These are phyloP conservation scores for Earliella scabrosa DNA, from an alignment of 1,284 basidiomycete species.

Conservation along the genomic window DNA sequence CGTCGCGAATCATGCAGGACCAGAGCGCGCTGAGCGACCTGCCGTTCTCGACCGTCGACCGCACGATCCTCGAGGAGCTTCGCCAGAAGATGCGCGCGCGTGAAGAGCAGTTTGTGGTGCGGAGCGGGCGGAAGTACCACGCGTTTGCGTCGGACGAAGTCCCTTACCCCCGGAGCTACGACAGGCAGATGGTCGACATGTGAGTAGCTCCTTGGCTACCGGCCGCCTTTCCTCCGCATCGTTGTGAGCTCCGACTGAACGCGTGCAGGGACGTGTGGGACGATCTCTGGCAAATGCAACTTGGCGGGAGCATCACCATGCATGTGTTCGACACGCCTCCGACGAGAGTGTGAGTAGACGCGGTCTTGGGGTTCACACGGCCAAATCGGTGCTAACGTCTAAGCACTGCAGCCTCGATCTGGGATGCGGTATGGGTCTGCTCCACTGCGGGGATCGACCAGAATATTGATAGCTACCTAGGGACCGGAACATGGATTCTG, in stretches of 20 bases:
- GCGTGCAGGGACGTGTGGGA: slow-evolving; percentile 69
- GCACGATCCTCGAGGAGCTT: slow-evolving; percentile 59
- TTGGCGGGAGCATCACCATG: slow-evolving; percentile 61
- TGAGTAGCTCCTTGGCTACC: slow-evolving; percentile 40
- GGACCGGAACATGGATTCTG: slow-evolving; percentile 70
- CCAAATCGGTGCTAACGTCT: slow-evolving; percentile 10
- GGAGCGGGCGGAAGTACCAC: slow-evolving; percentile 60
- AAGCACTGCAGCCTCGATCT: slow-evolving; percentile 55
- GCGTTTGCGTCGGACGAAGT: slow-evolving; percentile 51
- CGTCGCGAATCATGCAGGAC: slow-evolving; percentile 16
- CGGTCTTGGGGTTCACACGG: slow-evolving; percentile 8
- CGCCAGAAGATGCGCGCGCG: slow-evolving; percentile 53
- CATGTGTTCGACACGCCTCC: slow-evolving; percentile 64
- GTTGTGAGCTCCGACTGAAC: slow-evolving; percentile 10
- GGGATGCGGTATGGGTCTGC: slow-evolving; percentile 62
- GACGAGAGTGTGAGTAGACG: slow-evolving; percentile 56
- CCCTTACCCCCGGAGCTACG: slow-evolving; percentile 71
- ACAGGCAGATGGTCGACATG: slow-evolving; percentile 63
- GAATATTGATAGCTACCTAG: slow-evolving; percentile 34
- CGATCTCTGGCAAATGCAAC: slow-evolving; percentile 53
- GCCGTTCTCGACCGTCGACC: slow-evolving; percentile 59
- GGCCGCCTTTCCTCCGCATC: background rate
- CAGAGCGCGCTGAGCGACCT: slow-evolving; percentile 21
- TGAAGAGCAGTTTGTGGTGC: slow-evolving; percentile 57
- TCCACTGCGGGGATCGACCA: background rate